Conservation (phyloP, 208 protist species). For the Sergeia podlipaevii region DNA sequence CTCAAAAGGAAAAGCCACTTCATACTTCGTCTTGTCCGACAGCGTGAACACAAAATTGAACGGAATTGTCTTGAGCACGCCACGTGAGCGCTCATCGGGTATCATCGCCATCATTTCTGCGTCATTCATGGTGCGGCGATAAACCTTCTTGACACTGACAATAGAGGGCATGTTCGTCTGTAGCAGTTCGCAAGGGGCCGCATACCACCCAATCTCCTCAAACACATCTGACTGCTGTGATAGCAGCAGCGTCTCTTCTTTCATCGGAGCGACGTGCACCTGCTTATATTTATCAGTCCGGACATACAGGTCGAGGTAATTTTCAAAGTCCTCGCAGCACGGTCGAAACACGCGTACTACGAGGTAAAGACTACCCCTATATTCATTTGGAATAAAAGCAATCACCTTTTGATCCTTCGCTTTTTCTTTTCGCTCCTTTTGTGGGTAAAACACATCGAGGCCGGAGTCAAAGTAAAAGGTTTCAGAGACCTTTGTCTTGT, state of each 20-base stretch:
- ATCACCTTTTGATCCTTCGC: conserved; percentile 58
- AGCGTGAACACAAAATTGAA: conserved; percentile 54
- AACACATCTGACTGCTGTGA: conserved; percentile 66
- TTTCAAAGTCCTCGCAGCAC: conserved; percentile 78
- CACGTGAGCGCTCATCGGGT: conserved; percentile 34
- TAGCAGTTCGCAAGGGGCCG: conserved; percentile 16
- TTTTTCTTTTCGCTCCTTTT: conserved; percentile 59
- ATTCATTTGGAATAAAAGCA: conserved; percentile 78
- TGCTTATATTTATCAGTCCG: conserved; percentile 78
- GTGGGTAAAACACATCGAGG: conserved; percentile 81
- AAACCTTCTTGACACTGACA: conserved; percentile 34
- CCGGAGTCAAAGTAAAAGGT: conserved; percentile 86
- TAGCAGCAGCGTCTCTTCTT: conserved; percentile 79
- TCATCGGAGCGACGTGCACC: conserved; percentile 78
- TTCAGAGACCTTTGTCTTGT: conserved; percentile 69
- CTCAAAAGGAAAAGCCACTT: conserved; percentile 65
- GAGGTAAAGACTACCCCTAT: conserved; percentile 61
- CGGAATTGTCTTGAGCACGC: conserved; percentile 46
- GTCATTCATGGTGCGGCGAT: conserved; percentile 52
- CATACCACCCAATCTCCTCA: conserved; percentile 80
- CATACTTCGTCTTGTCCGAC: conserved; percentile 51
- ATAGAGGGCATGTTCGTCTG: conserved; percentile 17
- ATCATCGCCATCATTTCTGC: conserved; percentile 46
- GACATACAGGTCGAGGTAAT: conserved; percentile 78
- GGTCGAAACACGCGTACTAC: conserved; percentile 66